These are phyloP conservation scores for Pseudozyma thailandica DNA, from an alignment of 1,284 basidiomycete genomes.

Conservation along the genomic window DNA sequence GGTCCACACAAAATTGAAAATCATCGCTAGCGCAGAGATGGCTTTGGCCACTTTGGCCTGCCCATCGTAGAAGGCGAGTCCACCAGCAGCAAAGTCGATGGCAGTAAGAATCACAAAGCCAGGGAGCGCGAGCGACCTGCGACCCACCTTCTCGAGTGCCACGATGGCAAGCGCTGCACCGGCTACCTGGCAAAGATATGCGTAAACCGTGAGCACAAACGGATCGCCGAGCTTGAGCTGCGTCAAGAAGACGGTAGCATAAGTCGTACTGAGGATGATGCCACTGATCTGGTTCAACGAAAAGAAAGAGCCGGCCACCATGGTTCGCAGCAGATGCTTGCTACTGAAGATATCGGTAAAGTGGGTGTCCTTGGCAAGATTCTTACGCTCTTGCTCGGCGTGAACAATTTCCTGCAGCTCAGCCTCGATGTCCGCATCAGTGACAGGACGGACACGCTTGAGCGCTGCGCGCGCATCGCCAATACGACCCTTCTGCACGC, in stretches of 20 bases:
- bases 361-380: constrained; percentile 33
- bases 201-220: constrained; percentile 53
- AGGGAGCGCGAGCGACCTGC: constrained; percentile 47
- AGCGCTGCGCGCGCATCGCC: constrained; percentile 46
- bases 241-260: constrained; percentile 54
- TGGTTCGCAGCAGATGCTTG: constrained; percentile 47
- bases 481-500: constrained; percentile 53
- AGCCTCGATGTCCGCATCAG: constrained; percentile 45
- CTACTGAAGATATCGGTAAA: constrained; percentile 55
- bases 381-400: constrained; percentile 52
- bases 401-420: constrained; percentile 47
- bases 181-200: constrained; percentile 45
- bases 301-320: constrained; percentile 58
- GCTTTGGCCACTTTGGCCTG: constrained; percentile 31
- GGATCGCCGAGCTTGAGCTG: constrained; percentile 51
- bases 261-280: constrained; percentile 58
- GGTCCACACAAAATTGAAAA: constrained; percentile 61
- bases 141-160: constrained; percentile 52
- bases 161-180: constrained; percentile 54
- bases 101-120: constrained; percentile 49
- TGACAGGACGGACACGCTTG: constrained; percentile 39
- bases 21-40: constrained; percentile 53
- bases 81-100: constrained; percentile 51
- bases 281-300: constrained; percentile 59
- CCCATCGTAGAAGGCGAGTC: constrained; percentile 35